Evolutionary conservation across 495 filamentous ascomycete species (phyloP), one percentile per base, ranked within the genome.

Genomic region (Talaromyces nanjingensis): DNA sequence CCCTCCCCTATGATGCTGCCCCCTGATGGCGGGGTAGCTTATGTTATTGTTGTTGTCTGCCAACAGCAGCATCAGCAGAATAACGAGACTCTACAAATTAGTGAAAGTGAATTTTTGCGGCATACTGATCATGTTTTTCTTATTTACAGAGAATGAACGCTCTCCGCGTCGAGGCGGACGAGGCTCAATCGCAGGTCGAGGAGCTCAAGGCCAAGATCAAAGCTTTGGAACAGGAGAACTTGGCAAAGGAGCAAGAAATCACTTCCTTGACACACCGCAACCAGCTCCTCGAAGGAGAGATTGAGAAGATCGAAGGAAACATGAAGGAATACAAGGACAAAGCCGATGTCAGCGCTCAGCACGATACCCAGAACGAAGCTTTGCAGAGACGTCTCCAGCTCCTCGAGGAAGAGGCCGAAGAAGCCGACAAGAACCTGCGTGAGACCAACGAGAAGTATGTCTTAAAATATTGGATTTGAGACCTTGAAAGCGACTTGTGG

Each of bases 381-480:
- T 81, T 98, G 68, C 89, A 91, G 80, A 86, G 96, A 73, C 92
- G 89, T 82, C 79, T 98, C 73, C 91, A 97, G 84, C 79, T 98
- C 70, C 84, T 98, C 64, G 94, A 98, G 81, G 94, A 98, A 76
- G 94, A 98, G 82, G 91, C 91, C 64, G 94, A 98, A 81, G 86
- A 93, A 75, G 90, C 91, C 59, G 96, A 98, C 75, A 90, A 89
- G 86, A 94, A 89, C 66, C 81, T 97, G 71, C 87, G 96, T 71
- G 94, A 97, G 81, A 91, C 92, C 65, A 97, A 97, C 74, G 96
- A 98, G 78, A 98, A 97, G 94, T 97, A 88, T 91, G 22, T 31
- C 45, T 63, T 9, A 6, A n/a, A 22, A 12, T 16, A 27, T 25
- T 12, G 45, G 56, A 34, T 57, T 47, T 53, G 24, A 27, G 45